Conservation (phyloP, 2,329 filamentous ascomycete species). For the Coniella lustricola region DNA sequence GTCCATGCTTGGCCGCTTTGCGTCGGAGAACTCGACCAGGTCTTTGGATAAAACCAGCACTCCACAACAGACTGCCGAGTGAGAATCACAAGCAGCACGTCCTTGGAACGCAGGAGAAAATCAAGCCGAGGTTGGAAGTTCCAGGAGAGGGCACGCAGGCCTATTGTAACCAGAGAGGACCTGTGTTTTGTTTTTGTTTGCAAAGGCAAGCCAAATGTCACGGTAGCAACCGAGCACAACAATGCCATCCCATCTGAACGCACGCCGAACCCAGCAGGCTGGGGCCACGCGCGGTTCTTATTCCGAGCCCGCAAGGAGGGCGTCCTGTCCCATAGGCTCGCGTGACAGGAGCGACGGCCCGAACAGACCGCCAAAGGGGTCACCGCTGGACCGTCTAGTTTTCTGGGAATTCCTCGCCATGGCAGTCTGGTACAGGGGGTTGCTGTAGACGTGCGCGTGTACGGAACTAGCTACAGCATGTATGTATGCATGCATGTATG, state of each 20-base stretch:
- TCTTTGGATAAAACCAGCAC: too few relatives aligned
- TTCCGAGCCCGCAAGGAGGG: background rate
- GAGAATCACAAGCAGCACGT: background rate
- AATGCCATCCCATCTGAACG: too few relatives aligned
- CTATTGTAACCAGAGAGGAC: too few relatives aligned
- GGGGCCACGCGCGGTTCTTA: conserved; percentile 8
- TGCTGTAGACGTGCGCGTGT: too few relatives aligned
- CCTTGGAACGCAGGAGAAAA: background rate
- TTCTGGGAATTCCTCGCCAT: too few relatives aligned
- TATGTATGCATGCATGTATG: background rate
- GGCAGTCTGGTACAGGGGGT: too few relatives aligned
- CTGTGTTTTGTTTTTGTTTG: too few relatives aligned
- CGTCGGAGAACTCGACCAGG: background rate
- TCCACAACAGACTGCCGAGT: too few relatives aligned
- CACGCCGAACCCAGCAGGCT: background rate
- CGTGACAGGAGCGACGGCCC: conserved; percentile 11
- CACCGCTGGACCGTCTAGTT: too few relatives aligned
- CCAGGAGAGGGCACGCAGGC: too few relatives aligned
- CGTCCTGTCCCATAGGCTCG: background rate
- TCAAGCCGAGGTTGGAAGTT: background rate
- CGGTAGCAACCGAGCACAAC: conserved; percentile 9
- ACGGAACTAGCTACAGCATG: too few relatives aligned
- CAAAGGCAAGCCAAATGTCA: too few relatives aligned
- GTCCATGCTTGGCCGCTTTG: conserved; percentile 8
- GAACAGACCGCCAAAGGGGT: conserved; percentile 5